Conservation (phyloP, 2,329 filamentous ascomycete species). For the Diaporthe aspalathi region DNA sequence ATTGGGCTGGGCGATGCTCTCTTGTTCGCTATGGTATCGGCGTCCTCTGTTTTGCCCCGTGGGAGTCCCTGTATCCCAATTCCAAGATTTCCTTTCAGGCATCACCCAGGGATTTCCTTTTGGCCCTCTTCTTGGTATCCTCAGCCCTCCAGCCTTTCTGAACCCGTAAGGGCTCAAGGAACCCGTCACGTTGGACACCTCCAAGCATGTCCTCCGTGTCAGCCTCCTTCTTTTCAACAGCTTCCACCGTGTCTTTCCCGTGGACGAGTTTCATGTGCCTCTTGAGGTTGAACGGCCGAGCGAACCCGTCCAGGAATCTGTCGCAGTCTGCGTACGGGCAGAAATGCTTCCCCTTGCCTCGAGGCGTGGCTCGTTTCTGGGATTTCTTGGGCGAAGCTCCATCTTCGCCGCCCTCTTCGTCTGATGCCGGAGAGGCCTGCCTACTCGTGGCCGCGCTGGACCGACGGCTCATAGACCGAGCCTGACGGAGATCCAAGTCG, state of each 20-base stretch:
- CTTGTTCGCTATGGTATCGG: too few relatives aligned
- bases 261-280: constrained; percentile 61
- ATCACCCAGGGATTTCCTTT: not conserved
- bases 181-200: constrained; percentile 76
- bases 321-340: constrained; percentile 54
- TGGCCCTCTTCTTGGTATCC: constrained; percentile 44
- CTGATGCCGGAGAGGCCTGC: not conserved
- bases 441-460: constrained; percentile 37
- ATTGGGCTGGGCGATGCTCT: too few relatives aligned
- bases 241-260: constrained; percentile 40
- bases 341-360: constrained; percentile 43
- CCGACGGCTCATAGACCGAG: constrained; percentile 34
- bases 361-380: constrained; percentile 40
- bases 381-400: constrained; percentile 11
- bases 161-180: constrained; percentile 66
- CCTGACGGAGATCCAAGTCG: not conserved
- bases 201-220: constrained; percentile 67
- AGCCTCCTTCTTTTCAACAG: constrained; percentile 46
- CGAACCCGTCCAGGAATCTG: constrained; percentile 51
- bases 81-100: too few relatives aligned
- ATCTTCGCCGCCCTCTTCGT: constrained; percentile 2
- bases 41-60: too few relatives aligned
- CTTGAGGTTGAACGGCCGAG: constrained; percentile 49
- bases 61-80: too few relatives aligned
- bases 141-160: constrained; percentile 60